A percentile compares a stretch with the other conserved stretches of the same genome.
Evolutionary conservation across 768 basidiomycete species (phyloP).

Genomic region (Leccinum barrowsii): DNA sequence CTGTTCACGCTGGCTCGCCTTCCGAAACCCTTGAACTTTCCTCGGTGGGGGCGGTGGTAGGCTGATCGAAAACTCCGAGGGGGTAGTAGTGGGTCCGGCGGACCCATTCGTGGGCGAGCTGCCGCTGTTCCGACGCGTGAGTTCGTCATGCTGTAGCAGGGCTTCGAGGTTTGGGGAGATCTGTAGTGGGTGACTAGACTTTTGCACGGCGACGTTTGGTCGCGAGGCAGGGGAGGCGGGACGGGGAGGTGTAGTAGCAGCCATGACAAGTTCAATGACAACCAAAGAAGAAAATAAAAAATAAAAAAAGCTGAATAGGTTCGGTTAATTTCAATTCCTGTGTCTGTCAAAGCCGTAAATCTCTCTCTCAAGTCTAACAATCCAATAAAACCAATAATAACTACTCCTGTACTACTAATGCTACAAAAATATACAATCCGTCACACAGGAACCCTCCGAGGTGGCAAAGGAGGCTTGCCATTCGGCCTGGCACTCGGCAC

Average conservation of each 20-base stretch:
- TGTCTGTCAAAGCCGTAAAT: not conserved
- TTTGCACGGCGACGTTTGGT: not conserved
- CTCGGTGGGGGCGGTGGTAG: slow-evolving; percentile 36
- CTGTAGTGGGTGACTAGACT: slow-evolving; percentile 31
- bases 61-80: slow-evolving; percentile 21
- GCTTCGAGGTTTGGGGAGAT: slow-evolving; percentile 63
- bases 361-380: not conserved
- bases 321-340: slow-evolving; percentile 20
- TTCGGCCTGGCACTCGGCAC: slow-evolving; percentile 1
- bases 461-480: slow-evolving; percentile 34
- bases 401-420: too few species aligned
- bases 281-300: not conserved
- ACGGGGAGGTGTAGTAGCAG: slow-evolving; percentile 22
- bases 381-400: too few species aligned
- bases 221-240: slow-evolving; percentile 12
- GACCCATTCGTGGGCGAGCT: slow-evolving; percentile 19
- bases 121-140: slow-evolving; percentile 33
- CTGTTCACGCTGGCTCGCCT: slow-evolving; percentile 13
- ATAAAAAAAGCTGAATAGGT: not conserved
- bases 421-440: not conserved
- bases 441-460: slow-evolving; percentile 26
- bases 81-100: not conserved
- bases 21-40: slow-evolving; percentile 12
- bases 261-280: slow-evolving; percentile 10
- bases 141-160: slow-evolving; percentile 55